Conservation (phyloP, 2,329 filamentous ascomycete species). For the Akanthomyces lecanii region DNA sequence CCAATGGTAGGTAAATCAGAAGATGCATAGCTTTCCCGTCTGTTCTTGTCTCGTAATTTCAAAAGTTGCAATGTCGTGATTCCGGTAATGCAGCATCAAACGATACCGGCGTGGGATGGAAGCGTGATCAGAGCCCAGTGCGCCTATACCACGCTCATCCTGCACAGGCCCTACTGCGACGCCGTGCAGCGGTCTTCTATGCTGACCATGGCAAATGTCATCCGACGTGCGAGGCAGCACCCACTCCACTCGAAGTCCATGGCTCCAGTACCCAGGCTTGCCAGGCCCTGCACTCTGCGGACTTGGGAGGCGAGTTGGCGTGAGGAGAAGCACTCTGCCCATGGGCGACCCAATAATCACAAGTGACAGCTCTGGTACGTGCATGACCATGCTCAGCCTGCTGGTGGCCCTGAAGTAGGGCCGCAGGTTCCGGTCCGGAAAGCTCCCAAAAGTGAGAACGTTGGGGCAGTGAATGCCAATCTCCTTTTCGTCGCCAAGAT, state of each 20-base stretch:
- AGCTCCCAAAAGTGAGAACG: conserved; percentile 26
- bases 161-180: conserved; percentile 64
- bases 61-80: conserved; percentile 67
- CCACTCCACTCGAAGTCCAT: conserved; percentile 51
- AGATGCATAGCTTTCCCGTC: conserved; percentile 34
- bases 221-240: conserved; percentile 45
- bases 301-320: conserved; percentile 37
- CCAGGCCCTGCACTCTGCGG: conserved; percentile 21
- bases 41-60: conserved; percentile 50
- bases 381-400: conserved; percentile 54
- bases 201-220: conserved; percentile 42
- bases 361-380: conserved; percentile 67
- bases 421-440: conserved; percentile 21
- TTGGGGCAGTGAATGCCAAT: conserved; percentile 31
- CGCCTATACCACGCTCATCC: conserved; percentile 30
- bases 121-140: conserved; percentile 21
- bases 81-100: conserved; percentile 66
- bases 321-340: conserved; percentile 62
- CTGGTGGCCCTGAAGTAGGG: conserved; percentile 33
- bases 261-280: conserved; percentile 26
- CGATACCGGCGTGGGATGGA: conserved; percentile 51
- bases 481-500: conserved; percentile 23
- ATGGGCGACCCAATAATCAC: conserved; percentile 63
- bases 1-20: conserved; percentile 22
- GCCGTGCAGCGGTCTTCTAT: conserved; percentile 56